Evolutionary conservation across 2,329 filamentous ascomycete species (phyloP).

Genomic region (Talaromyces sp.): DNA sequence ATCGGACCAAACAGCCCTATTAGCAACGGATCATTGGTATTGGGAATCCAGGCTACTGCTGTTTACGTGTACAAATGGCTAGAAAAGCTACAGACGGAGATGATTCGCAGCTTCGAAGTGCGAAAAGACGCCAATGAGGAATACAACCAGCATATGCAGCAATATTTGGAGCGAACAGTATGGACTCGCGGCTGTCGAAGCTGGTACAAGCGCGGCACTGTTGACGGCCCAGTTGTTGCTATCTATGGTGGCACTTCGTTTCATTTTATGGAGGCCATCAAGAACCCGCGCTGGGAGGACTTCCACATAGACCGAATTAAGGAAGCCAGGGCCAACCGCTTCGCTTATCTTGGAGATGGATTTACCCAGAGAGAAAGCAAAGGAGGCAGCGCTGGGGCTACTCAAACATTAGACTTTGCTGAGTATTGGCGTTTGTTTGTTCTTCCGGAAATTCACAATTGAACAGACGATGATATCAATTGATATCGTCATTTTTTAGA

Average conservation of each 20-base stretch:
- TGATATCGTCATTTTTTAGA: background rate
- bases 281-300: conserved; percentile 13
- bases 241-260: conserved; percentile 19
- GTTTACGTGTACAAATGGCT: conserved; percentile 4
- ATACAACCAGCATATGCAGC: conserved; percentile 3
- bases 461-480: background rate
- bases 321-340: conserved; percentile 14
- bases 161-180: background rate
- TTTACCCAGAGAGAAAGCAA: conserved; percentile 4
- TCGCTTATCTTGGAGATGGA: conserved; percentile 16
- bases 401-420: conserved; percentile 4
- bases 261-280: conserved; percentile 14
- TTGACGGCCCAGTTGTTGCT: conserved; percentile 15
- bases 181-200: conserved; percentile 1
- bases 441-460: conserved; percentile 5
- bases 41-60: conserved; percentile 1
- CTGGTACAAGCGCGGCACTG: conserved; percentile 15
- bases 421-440: conserved; percentile 7
- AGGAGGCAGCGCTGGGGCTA: conserved; percentile 1
- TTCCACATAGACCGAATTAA: conserved; percentile 10
- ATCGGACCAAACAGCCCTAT: conserved; percentile 31
- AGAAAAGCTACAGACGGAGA: conserved; percentile 4
- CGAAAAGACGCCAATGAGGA: conserved; percentile 2
- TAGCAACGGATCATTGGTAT: conserved; percentile 29
- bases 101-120: conserved; percentile 4